Evolutionary conservation across 306 rosid species (phyloP), one percentile per base, ranked within the genome.

Genomic region (Myrica gale): DNA sequence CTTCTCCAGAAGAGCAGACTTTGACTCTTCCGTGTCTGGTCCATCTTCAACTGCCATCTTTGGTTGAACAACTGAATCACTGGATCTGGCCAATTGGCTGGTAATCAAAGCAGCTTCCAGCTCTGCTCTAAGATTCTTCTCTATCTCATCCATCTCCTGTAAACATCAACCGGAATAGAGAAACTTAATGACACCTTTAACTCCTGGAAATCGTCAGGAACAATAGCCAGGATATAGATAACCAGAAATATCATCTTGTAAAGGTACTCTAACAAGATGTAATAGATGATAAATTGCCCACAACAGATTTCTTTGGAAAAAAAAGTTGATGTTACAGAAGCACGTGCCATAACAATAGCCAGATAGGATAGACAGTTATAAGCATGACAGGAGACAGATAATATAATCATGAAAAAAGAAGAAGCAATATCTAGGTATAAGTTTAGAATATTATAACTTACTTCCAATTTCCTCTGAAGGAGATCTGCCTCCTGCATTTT

Each of bases 101-200:
- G 71, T 66, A 47, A 69, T 76, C 23, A 54, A 71, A 12, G 85
- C 84, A 73, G 81, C 79, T 71, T 80, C 85, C 45, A 84, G 80
- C 61, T 89, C 96, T 52, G 55, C 76, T 77, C 78, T 88, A 81
- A 95, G 85, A 65, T 72, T 82, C 82, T 83, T 85, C 68, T 84
- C 90, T 54, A 48, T 83, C 70, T 88, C 93, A 75, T 89, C 97
- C 85, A 90, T 78, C 72, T 89, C 97, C 98, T 95, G 67, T 44
- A 17, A 84, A 68, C 65, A 74, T 53, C 41, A 74, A 78, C 58
- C 15, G 32, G 26, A 54, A 41, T 21, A 74, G 7, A 82, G 52
- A 37, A 57, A 68, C 54, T 57, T 26, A 67, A 69, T 19, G 55
- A 67, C 44, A 21, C 65, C 10, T 15, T 39, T 23, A 73, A 13